Percentiles rank a stretch among this genome's conserved stretches.
Conservation (phyloP, 2,329 filamentous ascomycete species). For the Phyllosticta citrichinensis region DNA sequence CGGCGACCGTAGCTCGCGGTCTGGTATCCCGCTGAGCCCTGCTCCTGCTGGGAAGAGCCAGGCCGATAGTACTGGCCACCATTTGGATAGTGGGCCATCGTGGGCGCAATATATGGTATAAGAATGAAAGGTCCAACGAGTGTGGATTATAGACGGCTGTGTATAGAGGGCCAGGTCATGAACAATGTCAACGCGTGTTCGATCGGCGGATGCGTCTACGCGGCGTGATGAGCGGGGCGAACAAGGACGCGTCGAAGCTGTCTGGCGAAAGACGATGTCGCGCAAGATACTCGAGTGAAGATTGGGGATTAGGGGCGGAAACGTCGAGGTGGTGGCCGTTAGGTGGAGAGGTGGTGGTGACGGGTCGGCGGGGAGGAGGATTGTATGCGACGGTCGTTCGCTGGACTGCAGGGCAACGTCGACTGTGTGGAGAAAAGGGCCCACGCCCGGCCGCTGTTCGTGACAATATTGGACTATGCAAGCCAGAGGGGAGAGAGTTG, state of each 20-base stretch:
- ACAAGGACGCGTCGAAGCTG: neutral
- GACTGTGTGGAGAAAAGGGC: neutral
- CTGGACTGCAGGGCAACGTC: neutral
- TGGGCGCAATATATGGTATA: conserved; percentile 10
- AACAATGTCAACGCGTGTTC: neutral
- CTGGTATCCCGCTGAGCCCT: conserved; percentile 27
- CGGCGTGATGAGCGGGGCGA: neutral
- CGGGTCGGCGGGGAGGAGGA: neutral
- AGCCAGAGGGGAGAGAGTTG: neutral
- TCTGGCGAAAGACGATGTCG: neutral
- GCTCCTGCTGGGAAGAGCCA: conserved; percentile 32
- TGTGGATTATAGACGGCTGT: neutral
- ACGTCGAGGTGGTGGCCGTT: neutral
- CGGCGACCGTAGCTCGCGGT: conserved; percentile 35
- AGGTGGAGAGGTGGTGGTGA: neutral
- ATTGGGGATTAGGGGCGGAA: neutral
- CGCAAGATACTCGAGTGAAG: neutral
- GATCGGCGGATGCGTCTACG: conserved; percentile 1
- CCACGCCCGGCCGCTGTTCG: neutral
- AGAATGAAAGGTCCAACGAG: neutral
- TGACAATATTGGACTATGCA: neutral
- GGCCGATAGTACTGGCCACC: conserved; percentile 40
- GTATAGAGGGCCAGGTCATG: conserved; percentile 6
- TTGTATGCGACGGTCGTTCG: neutral
- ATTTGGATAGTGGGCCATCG: conserved; percentile 49